Conservation (phyloP, 805 yeast genomes). For the Candida schatavii region DNA sequence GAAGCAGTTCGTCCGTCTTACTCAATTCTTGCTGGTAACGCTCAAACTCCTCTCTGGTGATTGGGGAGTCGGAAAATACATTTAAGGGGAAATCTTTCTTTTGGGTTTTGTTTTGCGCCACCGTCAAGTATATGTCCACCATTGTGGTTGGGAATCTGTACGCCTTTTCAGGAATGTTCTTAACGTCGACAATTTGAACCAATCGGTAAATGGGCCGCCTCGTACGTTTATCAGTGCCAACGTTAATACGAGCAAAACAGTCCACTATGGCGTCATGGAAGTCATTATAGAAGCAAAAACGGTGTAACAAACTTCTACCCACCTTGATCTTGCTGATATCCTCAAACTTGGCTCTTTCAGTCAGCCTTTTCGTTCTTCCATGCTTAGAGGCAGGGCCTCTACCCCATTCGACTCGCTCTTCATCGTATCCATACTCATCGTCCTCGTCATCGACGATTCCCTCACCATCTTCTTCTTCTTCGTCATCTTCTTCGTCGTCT, state of each 20-base stretch:
- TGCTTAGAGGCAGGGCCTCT: constrained; percentile 17
- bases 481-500: constrained; percentile 45
- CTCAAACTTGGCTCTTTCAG: constrained; percentile 46
- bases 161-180: constrained; percentile 37
- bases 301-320: constrained; percentile 73
- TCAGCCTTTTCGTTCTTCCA: constrained; percentile 21
- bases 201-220: constrained; percentile 71
- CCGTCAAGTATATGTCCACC: constrained; percentile 57
- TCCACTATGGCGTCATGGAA: constrained; percentile 69
- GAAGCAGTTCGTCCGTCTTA: constrained; percentile 55
- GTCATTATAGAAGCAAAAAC: constrained; percentile 78
- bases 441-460: constrained; percentile 42
- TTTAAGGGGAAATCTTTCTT: constrained; percentile 75
- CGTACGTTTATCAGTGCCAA: constrained; percentile 65
- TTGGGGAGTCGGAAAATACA: constrained; percentile 73
- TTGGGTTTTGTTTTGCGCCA: constrained; percentile 76
- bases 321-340: constrained; percentile 74
- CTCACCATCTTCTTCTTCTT: constrained; percentile 41
- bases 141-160: constrained; percentile 43
- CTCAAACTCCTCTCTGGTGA: constrained; percentile 69
- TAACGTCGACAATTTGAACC: constrained; percentile 73
- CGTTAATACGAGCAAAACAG: constrained; percentile 78
- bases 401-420: constrained; percentile 35
- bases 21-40: constrained; percentile 62
- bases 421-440: constrained; percentile 26